These are phyloP conservation scores for Piedraia hortae DNA, from an alignment of 2,329 filamentous ascomycete genomes.

Conservation along the genomic window DNA sequence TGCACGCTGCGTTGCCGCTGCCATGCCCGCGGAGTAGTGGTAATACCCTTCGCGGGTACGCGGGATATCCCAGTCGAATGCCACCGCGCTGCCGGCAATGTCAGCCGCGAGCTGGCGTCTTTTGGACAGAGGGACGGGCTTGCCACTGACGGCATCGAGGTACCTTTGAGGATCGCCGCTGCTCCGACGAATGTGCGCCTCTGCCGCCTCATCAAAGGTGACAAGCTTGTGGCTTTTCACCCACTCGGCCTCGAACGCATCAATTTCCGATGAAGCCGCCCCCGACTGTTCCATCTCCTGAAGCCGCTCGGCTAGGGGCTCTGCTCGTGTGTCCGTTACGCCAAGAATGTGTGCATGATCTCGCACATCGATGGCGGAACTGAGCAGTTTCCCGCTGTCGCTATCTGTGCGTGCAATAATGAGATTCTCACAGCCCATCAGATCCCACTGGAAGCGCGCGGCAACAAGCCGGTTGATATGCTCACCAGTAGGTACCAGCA, in stretches of 20 bases:
- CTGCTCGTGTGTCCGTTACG: constrained; percentile 42
- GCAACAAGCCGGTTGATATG: constrained; percentile 90
- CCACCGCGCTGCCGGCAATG: constrained; percentile 35
- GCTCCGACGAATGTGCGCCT: constrained; percentile 11
- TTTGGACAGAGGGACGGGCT: constrained; percentile 49
- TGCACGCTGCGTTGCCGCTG: constrained; percentile 73
- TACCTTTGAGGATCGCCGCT: constrained; percentile 9
- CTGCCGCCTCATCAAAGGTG: constrained; percentile 59
- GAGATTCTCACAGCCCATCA: constrained; percentile 89
- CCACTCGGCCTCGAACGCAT: constrained; percentile 66
- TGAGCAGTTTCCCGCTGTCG: constrained; percentile 73
- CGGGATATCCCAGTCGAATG: constrained; percentile 77
- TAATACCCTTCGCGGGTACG: constrained; percentile 85
- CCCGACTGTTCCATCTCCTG: constrained; percentile 71
- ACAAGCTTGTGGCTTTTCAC: constrained; percentile 62
- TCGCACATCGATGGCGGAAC: constrained; percentile 70
- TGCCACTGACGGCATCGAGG: constrained; percentile 21
- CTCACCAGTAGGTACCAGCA: constrained; percentile 74
- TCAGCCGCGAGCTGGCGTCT: constrained; percentile 45
- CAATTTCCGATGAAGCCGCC: constrained; percentile 52
- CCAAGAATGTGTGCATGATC: constrained; percentile 95
- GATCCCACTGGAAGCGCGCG: constrained; percentile 87
- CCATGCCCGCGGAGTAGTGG: constrained; percentile 63
- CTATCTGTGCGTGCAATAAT: constrained; percentile 89
- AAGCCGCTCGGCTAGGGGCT: constrained; percentile 64